Percentiles rank a stretch among this genome's conserved stretches.
These are phyloP conservation scores for Xylaria nigripes DNA, from an alignment of 495 filamentous ascomycete genomes.

Conservation along the genomic window DNA sequence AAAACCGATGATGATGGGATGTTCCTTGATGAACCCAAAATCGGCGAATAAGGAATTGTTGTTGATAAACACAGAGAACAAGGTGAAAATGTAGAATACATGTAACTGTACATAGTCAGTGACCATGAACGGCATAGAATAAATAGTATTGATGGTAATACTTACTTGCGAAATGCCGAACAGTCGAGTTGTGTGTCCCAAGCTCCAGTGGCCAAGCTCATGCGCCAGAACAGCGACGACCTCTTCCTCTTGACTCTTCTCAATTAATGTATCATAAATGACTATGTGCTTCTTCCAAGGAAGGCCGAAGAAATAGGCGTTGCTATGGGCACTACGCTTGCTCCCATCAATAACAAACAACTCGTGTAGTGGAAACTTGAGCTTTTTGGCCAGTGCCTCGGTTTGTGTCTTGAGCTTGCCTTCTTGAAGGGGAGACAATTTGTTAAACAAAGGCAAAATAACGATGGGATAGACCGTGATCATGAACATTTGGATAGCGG, in stretches of 20 bases:
- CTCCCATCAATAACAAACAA: conserved; percentile 95
- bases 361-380: conserved; percentile 86
- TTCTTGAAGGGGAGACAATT: conserved; percentile 83
- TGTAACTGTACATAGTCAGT: conserved; percentile 46
- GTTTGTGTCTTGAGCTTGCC: conserved; percentile 81
- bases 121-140: neutral
- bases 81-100: conserved; percentile 90
- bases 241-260: conserved; percentile 84
- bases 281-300: conserved; percentile 99
- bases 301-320: conserved; percentile 96
- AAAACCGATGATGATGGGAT: conserved; percentile 93
- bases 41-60: conserved; percentile 82
- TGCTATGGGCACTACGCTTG: conserved; percentile 94
- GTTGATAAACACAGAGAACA: conserved; percentile 96
- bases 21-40: conserved; percentile 79
- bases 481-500: conserved; percentile 80
- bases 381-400: conserved; percentile 70
- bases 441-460: conserved; percentile 96
- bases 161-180: conserved; percentile 81
- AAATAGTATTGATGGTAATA: neutral
- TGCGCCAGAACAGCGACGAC: conserved; percentile 92
- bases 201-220: conserved; percentile 93
- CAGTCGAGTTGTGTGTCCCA: conserved; percentile 88
- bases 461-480: conserved; percentile 94
- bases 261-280: conserved; percentile 94